A percentile compares a stretch with the other conserved stretches of the same genome.
These are phyloP conservation scores for Pleurotus djamor DNA, from an alignment of 768 basidiomycete species.

Conservation along the genomic window DNA sequence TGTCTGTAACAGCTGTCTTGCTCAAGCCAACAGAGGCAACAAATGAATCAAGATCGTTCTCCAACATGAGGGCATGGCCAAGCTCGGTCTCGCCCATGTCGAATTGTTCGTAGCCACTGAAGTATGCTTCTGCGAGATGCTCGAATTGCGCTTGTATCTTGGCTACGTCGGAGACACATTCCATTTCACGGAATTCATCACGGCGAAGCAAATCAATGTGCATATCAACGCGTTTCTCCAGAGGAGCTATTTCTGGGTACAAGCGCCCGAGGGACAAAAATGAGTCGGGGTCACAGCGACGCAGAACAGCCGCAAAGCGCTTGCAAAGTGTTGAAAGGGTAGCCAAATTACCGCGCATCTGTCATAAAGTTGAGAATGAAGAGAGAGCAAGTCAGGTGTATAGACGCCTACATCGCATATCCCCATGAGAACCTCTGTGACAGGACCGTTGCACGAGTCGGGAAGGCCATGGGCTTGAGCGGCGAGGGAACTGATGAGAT, in stretches of 20 bases:
- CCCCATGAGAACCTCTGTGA: constrained; percentile 87
- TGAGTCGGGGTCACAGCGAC: constrained; percentile 76
- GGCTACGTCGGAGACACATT: constrained; percentile 86
- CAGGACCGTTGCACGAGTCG: constrained; percentile 77
- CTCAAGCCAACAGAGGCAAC: constrained; percentile 88
- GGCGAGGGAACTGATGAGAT: constrained; percentile 80
- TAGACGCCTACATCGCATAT: constrained; percentile 78
- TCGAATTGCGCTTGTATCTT: constrained; percentile 93
- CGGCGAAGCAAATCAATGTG: constrained; percentile 82
- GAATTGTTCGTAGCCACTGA: constrained; percentile 67
- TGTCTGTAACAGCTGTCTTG: constrained; percentile 77
- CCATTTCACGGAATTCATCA: constrained; percentile 92
- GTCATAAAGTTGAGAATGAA: constrained; percentile 1
- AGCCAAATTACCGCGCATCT: constrained; percentile 86
- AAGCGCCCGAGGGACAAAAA: constrained; percentile 86
- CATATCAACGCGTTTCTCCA: constrained; percentile 92
- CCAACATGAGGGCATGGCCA: constrained; percentile 77
- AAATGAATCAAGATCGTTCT: constrained; percentile 92
- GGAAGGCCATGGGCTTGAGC: constrained; percentile 84
- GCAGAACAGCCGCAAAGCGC: constrained; percentile 84
- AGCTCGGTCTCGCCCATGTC: constrained; percentile 91
- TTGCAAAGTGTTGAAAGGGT: constrained; percentile 82
- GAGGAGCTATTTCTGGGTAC: constrained; percentile 78
- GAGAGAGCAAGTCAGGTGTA: neutral
- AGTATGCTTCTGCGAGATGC: constrained; percentile 87